Conservation (phyloP, 2,329 filamentous ascomycete genomes). For the Zymoseptoria passerinii region DNA sequence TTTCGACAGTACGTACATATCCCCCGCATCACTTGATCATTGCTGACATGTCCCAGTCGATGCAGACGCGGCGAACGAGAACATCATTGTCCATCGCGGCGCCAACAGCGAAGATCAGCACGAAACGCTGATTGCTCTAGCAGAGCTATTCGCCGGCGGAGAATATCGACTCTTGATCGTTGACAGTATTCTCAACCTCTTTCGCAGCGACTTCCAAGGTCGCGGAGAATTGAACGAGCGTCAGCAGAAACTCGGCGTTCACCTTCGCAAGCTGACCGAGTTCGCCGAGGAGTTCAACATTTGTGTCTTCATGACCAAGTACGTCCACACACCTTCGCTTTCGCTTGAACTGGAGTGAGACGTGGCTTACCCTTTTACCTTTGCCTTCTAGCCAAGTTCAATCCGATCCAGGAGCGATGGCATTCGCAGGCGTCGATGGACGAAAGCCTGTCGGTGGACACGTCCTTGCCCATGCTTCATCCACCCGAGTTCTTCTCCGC, state of each 20-base stretch:
- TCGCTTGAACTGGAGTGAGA: not conserved
- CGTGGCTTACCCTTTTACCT: not conserved
- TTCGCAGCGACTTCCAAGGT: conserved; percentile 58
- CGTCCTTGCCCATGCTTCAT: conserved; percentile 60
- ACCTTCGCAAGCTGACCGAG: conserved; percentile 54
- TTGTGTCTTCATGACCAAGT: conserved; percentile 55
- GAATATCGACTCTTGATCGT: conserved; percentile 60
- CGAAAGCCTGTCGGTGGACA: conserved; percentile 60
- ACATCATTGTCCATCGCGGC: conserved; percentile 57
- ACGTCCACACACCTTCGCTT: not conserved
- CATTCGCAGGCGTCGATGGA: conserved; percentile 60
- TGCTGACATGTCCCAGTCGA: conserved; percentile 36
- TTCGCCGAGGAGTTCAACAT: conserved; percentile 66
- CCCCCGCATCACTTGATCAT: not conserved
- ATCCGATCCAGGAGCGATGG: conserved; percentile 60
- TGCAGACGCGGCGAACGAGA: conserved; percentile 52
- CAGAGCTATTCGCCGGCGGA: conserved; percentile 53
- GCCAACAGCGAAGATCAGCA: conserved; percentile 59
- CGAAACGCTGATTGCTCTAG: conserved; percentile 54
- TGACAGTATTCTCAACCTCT: conserved; percentile 63
- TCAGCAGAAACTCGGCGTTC: conserved; percentile 59
- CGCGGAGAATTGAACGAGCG: conserved; percentile 60
- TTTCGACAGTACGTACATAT: conserved; percentile 42
- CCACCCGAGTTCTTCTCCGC: conserved; percentile 56
- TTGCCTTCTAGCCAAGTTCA: conserved; percentile 48